phyloP scores from a whole-genome alignment of 768 basidiomycete species.

The Xanthoconium stramineum region DNA sequence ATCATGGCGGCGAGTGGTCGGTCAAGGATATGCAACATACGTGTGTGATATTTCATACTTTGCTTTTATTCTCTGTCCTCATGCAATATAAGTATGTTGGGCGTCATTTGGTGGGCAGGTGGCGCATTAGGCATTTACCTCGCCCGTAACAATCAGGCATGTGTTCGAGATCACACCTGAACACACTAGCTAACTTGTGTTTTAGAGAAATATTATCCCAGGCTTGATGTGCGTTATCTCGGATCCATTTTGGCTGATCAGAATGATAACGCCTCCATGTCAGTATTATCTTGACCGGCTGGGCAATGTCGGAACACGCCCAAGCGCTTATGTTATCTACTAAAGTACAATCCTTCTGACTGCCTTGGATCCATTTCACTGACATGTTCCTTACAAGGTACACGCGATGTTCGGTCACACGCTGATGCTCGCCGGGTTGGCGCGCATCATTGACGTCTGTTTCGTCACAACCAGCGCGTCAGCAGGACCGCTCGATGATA shows the following conservation, averaged over 20 bases:
- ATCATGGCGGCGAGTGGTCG: constrained; percentile 77
- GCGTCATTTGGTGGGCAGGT: constrained; percentile 75
- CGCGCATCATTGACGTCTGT: constrained; percentile 81
- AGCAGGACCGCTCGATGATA: constrained; percentile 36
- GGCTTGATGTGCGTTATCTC: constrained; percentile 62
- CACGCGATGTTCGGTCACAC: constrained; percentile 84
- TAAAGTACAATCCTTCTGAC: constrained; percentile 42
- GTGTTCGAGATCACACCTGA: constrained; percentile 12
- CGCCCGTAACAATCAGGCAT: constrained; percentile 70
- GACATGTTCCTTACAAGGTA: constrained; percentile 43
- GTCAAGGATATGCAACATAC: constrained; percentile 96
- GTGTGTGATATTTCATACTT: constrained; percentile 40
- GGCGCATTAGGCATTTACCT: constrained; percentile 87
- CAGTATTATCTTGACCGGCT: constrained; percentile 87
- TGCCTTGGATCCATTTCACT: not conserved
- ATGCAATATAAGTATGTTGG: constrained; percentile 47
- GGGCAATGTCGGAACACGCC: constrained; percentile 89
- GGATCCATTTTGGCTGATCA: not conserved
- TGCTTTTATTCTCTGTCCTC: not conserved
- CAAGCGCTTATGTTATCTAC: constrained; percentile 85
- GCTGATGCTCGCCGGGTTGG: constrained; percentile 77
- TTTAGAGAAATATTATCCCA: constrained; percentile 75
- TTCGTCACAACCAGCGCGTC: constrained; percentile 53
- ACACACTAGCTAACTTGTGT: not conserved
- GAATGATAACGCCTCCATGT: not conserved